Percentiles rank a stretch among this genome's conserved stretches.
Evolutionary conservation across 1,284 basidiomycete species (phyloP).

Genomic region (Nidula niveotomentosa): DNA sequence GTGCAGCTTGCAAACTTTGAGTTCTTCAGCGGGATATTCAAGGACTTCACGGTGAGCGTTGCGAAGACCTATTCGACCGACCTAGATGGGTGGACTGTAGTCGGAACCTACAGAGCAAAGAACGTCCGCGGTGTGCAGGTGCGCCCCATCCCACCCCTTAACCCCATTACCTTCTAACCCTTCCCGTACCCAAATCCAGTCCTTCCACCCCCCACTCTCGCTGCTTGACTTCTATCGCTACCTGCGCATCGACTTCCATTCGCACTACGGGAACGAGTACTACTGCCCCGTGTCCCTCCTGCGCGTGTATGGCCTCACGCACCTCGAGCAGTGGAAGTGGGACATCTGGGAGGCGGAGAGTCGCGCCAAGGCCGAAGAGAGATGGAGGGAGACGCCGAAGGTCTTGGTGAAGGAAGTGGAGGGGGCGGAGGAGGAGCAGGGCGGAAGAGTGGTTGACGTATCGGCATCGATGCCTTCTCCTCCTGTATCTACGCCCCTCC

Average conservation of each 20-base stretch:
- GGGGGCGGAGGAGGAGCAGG: background rate
- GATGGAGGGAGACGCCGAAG: slow-evolving; percentile 7
- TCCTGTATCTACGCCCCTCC: no score
- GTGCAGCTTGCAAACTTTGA: slow-evolving; percentile 97
- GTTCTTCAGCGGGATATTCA: slow-evolving; percentile 97
- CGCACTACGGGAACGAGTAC: slow-evolving; percentile 94
- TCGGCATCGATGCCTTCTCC: no score
- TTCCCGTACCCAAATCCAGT: slow-evolving; percentile 37
- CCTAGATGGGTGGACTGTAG: slow-evolving; percentile 68
- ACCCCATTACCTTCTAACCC: background rate
- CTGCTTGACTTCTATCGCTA: slow-evolving; percentile 88
- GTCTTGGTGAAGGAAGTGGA: background rate
- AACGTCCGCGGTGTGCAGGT: slow-evolving; percentile 95
- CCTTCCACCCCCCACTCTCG: slow-evolving; percentile 73
- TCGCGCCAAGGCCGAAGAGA: slow-evolving; percentile 36
- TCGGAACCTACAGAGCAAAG: slow-evolving; percentile 81
- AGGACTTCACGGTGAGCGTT: slow-evolving; percentile 87
- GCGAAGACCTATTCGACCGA: slow-evolving; percentile 71
- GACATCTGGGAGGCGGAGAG: slow-evolving; percentile 77
- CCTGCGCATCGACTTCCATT: slow-evolving; percentile 92
- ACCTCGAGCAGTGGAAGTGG: slow-evolving; percentile 96
- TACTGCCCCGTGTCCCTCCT: slow-evolving; percentile 95
- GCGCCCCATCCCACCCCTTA: slow-evolving; percentile 8
- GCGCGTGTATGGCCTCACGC: slow-evolving; percentile 94
- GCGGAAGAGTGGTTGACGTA: no score